Conservation (phyloP, 2,329 filamentous ascomycete genomes). For the Cordyceps javanica region DNA sequence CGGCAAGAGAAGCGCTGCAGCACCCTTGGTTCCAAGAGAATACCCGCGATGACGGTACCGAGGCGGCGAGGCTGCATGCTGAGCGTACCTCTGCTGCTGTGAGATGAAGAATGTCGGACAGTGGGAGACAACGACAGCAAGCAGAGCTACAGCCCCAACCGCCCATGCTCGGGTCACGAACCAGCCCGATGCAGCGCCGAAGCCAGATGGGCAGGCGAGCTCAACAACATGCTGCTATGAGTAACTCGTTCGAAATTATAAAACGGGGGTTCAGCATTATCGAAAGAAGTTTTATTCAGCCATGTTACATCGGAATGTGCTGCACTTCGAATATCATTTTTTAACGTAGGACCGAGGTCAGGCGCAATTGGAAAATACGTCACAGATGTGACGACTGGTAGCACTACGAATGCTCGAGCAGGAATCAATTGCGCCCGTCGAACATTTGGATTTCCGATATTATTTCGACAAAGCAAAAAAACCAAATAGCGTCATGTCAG, state of each 20-base stretch:
- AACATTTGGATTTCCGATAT: not conserved
- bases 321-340: too few species aligned
- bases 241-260: too few species aligned
- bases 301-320: too few species aligned
- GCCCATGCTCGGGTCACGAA: not conserved
- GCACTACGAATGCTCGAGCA: too few species aligned
- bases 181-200: not conserved
- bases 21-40: slow-evolving; percentile 57
- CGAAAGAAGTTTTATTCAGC: too few species aligned
- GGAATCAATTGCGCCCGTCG: not conserved
- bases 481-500: not conserved
- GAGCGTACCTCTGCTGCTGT: not conserved
- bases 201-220: not conserved
- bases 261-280: too few species aligned
- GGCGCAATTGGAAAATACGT: too few species aligned
- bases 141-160: not conserved
- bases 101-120: not conserved
- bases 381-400: too few species aligned
- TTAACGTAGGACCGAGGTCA: too few species aligned
- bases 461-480: not conserved
- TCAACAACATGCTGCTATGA: too few species aligned
- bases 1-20: slow-evolving; percentile 51
- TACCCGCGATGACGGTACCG: slow-evolving; percentile 26
- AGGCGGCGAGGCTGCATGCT: slow-evolving; percentile 10
- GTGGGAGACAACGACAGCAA: not conserved